A percentile compares a stretch with the other conserved stretches of the same genome.
Conservation (phyloP, 2,329 filamentous ascomycete genomes). For the Periconia sp. region DNA sequence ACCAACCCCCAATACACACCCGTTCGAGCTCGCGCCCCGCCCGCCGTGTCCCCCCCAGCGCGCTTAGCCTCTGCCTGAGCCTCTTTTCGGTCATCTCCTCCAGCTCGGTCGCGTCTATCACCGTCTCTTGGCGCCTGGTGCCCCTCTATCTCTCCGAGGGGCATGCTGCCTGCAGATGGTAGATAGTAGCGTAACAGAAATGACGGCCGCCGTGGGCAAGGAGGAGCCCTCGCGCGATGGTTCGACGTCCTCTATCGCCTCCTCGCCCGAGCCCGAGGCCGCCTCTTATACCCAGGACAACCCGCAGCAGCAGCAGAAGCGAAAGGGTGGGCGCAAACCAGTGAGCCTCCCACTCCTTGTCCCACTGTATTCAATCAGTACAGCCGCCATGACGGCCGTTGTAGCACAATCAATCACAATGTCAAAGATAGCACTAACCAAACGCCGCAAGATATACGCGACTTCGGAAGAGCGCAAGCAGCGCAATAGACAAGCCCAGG, state of each 20-base stretch:
- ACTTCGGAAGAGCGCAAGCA: slow-evolving; percentile 99
- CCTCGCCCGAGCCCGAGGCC: slow-evolving; percentile 54
- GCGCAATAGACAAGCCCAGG: slow-evolving; percentile 94
- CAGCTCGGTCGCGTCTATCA: slow-evolving; percentile 39
- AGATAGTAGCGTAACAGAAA: slow-evolving; percentile 54
- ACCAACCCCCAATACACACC: slow-evolving; percentile 48
- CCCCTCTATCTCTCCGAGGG: slow-evolving; percentile 48
- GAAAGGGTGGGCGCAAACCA: slow-evolving; percentile 96
- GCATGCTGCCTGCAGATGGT: slow-evolving; percentile 57
- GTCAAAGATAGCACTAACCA: slow-evolving; percentile 48
- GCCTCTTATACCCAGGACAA: slow-evolving; percentile 51
- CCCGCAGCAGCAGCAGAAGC: slow-evolving; percentile 71
- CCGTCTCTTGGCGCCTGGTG: slow-evolving; percentile 40
- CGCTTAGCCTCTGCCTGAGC: slow-evolving; percentile 46
- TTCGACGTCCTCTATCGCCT: slow-evolving; percentile 56
- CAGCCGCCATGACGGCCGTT: slow-evolving; percentile 26
- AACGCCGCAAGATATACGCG: slow-evolving; percentile 81
- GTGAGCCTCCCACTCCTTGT: slow-evolving; percentile 61
- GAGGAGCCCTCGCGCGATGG: slow-evolving; percentile 44
- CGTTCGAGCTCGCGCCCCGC: slow-evolving; percentile 36
- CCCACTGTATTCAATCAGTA: background rate
- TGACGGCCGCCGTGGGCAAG: slow-evolving; percentile 54
- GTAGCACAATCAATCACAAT: slow-evolving; percentile 31
- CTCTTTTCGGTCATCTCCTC: slow-evolving; percentile 27
- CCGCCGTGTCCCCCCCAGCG: slow-evolving; percentile 38